Base-by-base conservation (phyloP, 2,329 filamentous ascomycete genomes). In the Coccinonectria pachysandricola region DNA sequence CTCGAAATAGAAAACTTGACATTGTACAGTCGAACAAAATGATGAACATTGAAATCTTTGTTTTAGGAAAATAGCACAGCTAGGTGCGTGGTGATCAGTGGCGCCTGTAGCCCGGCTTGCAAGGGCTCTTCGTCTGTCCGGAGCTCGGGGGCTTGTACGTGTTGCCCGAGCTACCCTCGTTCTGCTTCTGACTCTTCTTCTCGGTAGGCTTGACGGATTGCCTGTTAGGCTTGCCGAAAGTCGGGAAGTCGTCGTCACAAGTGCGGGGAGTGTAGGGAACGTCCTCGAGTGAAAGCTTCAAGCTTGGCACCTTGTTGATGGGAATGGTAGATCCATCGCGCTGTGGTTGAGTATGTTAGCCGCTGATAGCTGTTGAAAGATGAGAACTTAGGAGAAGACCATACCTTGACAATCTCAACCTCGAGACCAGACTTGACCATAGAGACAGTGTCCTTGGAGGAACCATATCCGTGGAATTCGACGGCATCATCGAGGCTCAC, bases 401-500 rank as follows among this genome's bases (percentile, higher is more conserved):
- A 19, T 37, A 55, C 53, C 36, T 53, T 53, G 26, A 42, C 31
- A 22, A 60, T 52, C 27, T 51, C 42, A 11, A 57, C 40, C 24
- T 50, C 35, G 7, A 60, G 32, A 4, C 43, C 39, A n/a, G 30
- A 31, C 15, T 41, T 32, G 28, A 55, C 40, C 6, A 34, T 34
- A 15, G 40, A 31, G 8, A 52, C 38, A 20, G 45, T 36, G 21
- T 45, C 39, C 12, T 45, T 35, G 2, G 36, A n/a, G n/a, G n/a
- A 32, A 6, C 30, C 23, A 20, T 34, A 28, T 13, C 28, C 34
- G 19, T 30, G 19, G n/a, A 62, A 40, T 45, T 80, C 76, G 52
- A 86, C 79, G 7, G 80, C 80, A 40, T 77, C 74, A 33, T 59
- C 56, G 25, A 65, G 54, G 24, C 64, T 54, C 19, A 57, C 45